Base-by-base conservation (phyloP, 2,329 filamentous ascomycete genomes). In the Neoascochyta sp. region DNA sequence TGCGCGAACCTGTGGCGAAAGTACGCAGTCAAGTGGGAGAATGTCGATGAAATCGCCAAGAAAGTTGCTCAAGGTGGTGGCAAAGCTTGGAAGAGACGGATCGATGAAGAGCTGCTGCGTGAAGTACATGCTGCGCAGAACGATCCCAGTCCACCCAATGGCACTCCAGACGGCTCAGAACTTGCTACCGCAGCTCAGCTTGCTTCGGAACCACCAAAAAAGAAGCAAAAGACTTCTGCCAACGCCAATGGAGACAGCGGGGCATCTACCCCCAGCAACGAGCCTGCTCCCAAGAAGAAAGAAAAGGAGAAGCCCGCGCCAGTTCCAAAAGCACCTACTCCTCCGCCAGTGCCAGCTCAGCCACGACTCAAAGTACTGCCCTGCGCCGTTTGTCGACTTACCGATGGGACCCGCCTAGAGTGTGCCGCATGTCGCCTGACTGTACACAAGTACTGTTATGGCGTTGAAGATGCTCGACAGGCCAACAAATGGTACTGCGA, bases 1-100 rank as follows among this genome's bases (percentile, higher is more conserved):
- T 98, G 92, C 56, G 89, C 89, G 15, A 81, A 92, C 52, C 70
- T 98, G 7, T 98, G 92, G 92, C 82, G 92, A 27, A 86, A 90
- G 44, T 98, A 98, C 62, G 90, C 83, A 10, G 87, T 98, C 40
- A 86, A 93, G 46, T 98, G 87, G 80, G 92, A 96, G 62, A 86
- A 94, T 45, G 76, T 88, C 9, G 92, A 96, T 22, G 90, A 96
- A 51, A 77, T 95, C 20, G 78, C 82, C 21, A 94, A 89, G 67
- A 94, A 95, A 66, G 80, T 93, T 22, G 78, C 81, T 1, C 79
- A 83, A 43, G 78, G 81, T 24, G 86, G 87, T 23, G 84, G 85
- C 24, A 82, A 86, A 47, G 83, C 85, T 4, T 89, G 82, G 79
- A 93, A 92, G 66, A 80, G 86, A 36, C 86, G 84, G 57, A 81